Evolutionary conservation across 192 early-diverging fungal genomes (phyloP).

Genomic region (Podila clonocystis): DNA sequence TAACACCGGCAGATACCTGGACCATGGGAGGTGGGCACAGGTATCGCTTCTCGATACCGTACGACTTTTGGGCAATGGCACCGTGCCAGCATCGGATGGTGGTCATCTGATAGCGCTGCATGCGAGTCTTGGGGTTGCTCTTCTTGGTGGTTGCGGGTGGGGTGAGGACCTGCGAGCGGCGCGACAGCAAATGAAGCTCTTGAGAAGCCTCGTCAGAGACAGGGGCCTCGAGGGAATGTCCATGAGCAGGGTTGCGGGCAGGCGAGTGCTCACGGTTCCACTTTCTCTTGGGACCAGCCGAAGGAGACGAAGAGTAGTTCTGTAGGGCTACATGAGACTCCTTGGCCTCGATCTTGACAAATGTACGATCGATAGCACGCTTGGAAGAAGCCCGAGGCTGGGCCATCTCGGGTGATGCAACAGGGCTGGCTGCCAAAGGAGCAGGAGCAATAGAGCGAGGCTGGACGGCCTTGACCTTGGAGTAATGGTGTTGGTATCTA

Average conservation of each 20-base stretch:
- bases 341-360: constrained; percentile 49
- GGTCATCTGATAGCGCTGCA: constrained; percentile 58
- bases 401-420: constrained; percentile 15
- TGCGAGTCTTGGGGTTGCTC: constrained; percentile 22
- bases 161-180: constrained; percentile 15
- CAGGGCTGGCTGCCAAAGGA: constrained; percentile 5
- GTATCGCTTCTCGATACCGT: constrained; percentile 92
- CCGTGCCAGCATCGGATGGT: constrained; percentile 87
- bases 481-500: neutral
- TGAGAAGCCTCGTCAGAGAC: constrained; percentile 27
- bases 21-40: constrained; percentile 83
- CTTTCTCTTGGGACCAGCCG: constrained; percentile 28
- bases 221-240: constrained; percentile 25
- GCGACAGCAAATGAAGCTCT: constrained; percentile 42
- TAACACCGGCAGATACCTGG: constrained; percentile 57
- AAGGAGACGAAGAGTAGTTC: neutral
- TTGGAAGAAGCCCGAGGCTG: constrained; percentile 21
- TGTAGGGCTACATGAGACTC: constrained; percentile 5
- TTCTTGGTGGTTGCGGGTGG: constrained; percentile 8
- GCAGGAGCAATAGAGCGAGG: constrained; percentile 50
- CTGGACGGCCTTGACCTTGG: constrained; percentile 38
- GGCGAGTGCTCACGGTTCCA: constrained; percentile 48
- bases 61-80: constrained; percentile 92
- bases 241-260: constrained; percentile 14
- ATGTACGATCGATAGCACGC: constrained; percentile 11